These are phyloP conservation scores for Aspergillus panamensis DNA, from an alignment of 495 filamentous ascomycete genomes.

Conservation along the genomic window DNA sequence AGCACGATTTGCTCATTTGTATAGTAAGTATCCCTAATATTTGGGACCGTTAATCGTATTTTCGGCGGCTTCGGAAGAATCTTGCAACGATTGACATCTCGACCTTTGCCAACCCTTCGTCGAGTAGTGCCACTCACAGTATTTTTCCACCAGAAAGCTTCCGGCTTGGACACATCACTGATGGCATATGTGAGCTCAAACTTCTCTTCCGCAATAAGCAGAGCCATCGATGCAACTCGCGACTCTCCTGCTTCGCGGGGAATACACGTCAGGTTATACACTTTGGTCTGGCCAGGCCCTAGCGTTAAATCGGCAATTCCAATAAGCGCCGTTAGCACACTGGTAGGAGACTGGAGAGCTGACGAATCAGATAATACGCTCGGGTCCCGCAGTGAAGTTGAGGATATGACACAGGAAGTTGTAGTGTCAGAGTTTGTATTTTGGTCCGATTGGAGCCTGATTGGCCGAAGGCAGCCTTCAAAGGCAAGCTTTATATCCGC, in stretches of 20 bases:
- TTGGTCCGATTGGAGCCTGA: slow-evolving; percentile 43
- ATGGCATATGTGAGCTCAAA: slow-evolving; percentile 69
- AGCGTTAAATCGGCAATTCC: slow-evolving; percentile 67
- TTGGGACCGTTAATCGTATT: slow-evolving; percentile 65
- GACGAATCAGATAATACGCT: slow-evolving; percentile 28
- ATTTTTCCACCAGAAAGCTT: slow-evolving; percentile 54
- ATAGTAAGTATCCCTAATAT: slow-evolving; percentile 69
- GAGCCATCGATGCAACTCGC: slow-evolving; percentile 58
- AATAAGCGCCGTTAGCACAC: slow-evolving; percentile 38
- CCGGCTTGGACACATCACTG: slow-evolving; percentile 42
- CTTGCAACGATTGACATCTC: slow-evolving; percentile 47
- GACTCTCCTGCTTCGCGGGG: slow-evolving; percentile 80
- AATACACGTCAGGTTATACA: slow-evolving; percentile 67
- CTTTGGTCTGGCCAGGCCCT: slow-evolving; percentile 60
- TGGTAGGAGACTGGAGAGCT: slow-evolving; percentile 40
- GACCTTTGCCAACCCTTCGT: slow-evolving; percentile 39
- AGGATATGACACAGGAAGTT: slow-evolving; percentile 26
- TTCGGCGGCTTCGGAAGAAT: slow-evolving; percentile 91
- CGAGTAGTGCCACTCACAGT: slow-evolving; percentile 34
- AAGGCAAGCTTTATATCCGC: slow-evolving; percentile 62
- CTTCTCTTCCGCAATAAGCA: slow-evolving; percentile 57
- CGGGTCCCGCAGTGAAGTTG: slow-evolving; percentile 35
- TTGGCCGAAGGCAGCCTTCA: slow-evolving; percentile 62
- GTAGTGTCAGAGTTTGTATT: slow-evolving; percentile 28
- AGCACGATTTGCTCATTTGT: slow-evolving; percentile 71